phyloP scores from a whole-genome alignment of 768 basidiomycete genomes.

The Termitomyces sp. region DNA sequence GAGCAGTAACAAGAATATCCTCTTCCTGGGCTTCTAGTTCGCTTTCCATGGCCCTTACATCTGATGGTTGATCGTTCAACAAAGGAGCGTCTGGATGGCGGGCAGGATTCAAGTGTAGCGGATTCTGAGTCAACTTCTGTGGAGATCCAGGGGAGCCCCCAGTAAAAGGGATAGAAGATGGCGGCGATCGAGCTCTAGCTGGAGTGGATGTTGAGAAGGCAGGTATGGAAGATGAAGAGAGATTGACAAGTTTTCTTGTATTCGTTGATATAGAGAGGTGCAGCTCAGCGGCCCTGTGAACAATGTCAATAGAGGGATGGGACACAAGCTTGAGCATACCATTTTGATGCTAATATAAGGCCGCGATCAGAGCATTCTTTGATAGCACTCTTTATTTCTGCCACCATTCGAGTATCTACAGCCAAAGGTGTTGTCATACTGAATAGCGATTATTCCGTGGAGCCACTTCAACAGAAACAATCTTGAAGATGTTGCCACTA shows the following conservation, averaged over 20 bases:
- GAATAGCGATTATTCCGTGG: not conserved
- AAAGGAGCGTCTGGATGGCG: conserved; percentile 33
- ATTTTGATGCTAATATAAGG: conserved; percentile 67
- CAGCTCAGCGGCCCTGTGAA: conserved; percentile 69
- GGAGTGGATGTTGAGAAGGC: conserved; percentile 58
- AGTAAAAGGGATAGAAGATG: conserved; percentile 30
- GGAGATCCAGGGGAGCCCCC: conserved; percentile 28
- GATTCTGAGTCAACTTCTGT: conserved; percentile 23
- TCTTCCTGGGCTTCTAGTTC: conserved; percentile 57
- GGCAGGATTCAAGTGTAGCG: conserved; percentile 19
- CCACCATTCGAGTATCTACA: conserved; percentile 43
- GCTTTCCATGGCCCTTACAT: conserved; percentile 31
- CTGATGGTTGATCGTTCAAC: conserved; percentile 24
- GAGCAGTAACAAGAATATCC: conserved; percentile 69
- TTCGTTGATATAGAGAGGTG: conserved; percentile 51
- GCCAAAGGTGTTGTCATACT: conserved; percentile 16
- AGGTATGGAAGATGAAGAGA: conserved; percentile 18
- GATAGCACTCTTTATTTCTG: conserved; percentile 54
- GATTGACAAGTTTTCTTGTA: conserved; percentile 32
- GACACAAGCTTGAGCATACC: conserved; percentile 36
- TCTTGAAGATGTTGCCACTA: not conserved
- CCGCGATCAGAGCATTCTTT: conserved; percentile 74
- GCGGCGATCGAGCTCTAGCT: conserved; percentile 40
- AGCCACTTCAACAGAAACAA: not conserved
- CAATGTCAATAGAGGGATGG: not conserved